phyloP scores from a whole-genome alignment of 192 early-diverging fungal genomes.

The Geranomyces variabilis region DNA sequence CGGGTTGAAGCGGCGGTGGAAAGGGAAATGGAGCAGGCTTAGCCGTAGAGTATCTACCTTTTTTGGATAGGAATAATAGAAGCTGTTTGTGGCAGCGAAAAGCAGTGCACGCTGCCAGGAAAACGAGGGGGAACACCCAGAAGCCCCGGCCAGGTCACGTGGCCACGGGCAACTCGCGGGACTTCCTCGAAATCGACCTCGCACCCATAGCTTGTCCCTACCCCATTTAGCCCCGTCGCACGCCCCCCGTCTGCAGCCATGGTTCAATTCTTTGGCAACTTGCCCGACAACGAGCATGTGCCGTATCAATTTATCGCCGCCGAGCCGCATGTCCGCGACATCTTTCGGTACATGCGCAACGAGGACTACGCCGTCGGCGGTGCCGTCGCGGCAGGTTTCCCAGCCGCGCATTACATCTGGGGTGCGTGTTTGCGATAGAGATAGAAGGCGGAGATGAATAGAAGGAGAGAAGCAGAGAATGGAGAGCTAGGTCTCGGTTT shows the following conservation, averaged over 20 bases:
- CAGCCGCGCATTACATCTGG: conserved; percentile 74
- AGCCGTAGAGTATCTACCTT: not conserved
- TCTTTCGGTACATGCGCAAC: conserved; percentile 87
- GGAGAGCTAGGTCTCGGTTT: too few species aligned
- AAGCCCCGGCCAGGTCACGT: too few species aligned
- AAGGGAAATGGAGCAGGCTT: not conserved
- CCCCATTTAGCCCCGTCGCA: too few species aligned
- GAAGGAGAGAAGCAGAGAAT: not conserved
- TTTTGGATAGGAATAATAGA: not conserved
- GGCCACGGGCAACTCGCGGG: too few species aligned
- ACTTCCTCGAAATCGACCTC: too few species aligned
- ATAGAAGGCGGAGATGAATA: not conserved
- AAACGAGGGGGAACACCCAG: too few species aligned
- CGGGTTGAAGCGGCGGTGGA: not conserved
- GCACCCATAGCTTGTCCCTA: too few species aligned
- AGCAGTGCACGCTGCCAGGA: too few species aligned
- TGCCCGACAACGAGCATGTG: conserved; percentile 52
- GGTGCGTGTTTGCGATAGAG: conserved; percentile 49
- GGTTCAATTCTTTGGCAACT: conserved; percentile 50
- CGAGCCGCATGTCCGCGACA: conserved; percentile 88
- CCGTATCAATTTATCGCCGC: conserved; percentile 85
- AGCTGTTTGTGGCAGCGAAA: too few species aligned
- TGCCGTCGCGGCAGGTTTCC: conserved; percentile 67
- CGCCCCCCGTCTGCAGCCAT: too few species aligned
- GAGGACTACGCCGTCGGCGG: conserved; percentile 74